Base-by-base conservation (phyloP, 2,329 filamentous ascomycete species). In the Alternaria arborescens region DNA sequence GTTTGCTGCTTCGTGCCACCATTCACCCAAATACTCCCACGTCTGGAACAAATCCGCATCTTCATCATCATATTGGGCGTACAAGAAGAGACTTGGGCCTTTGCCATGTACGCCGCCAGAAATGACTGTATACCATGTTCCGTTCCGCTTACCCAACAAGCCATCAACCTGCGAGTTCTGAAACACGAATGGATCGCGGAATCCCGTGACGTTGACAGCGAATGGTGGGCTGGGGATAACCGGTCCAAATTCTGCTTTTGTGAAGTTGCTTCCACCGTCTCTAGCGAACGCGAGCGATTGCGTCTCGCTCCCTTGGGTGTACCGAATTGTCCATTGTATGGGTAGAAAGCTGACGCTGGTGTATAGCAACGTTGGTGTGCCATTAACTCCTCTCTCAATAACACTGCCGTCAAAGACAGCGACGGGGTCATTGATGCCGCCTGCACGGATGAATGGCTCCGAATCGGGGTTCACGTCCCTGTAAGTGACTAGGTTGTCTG, bases 361-460 rank as follows among this genome's bases (percentile, higher is more conserved):
- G 60, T 83, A 83, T 3, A 83, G 69, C 10, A 83, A 69, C 0
- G 81, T 83, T 3, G 81, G 80, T 5, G 74, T 78, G 16, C 80
- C 81, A 22, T 80, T 77, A 62, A 83, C 79, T 10, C 80, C 81
- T 4, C 58, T 68, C 10, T 81, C 80, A 46, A 83, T 81, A 16
- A 82, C 79, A 16, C 77, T 77, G 3, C 82, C 81, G 47, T 83
- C 82, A 54, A 83, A 83, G 16, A 83, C 80, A 43, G 80, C 80
- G 16, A 82, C 60, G 0, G 77, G 78, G 52, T 83, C 82, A 51
- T 83, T 83, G n/a, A 78, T 77, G 8, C 74, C 75, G 8, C 80
- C 80, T 16, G 71, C 62, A 3, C 63, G 58, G 12, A 77, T 76
- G 58, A 76, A 75, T 1, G 70, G 69, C 18, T 62, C 70, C 3